Evolutionary conservation across 148 eudicot species (phyloP).

Genomic region (Rhododendron molle): DNA sequence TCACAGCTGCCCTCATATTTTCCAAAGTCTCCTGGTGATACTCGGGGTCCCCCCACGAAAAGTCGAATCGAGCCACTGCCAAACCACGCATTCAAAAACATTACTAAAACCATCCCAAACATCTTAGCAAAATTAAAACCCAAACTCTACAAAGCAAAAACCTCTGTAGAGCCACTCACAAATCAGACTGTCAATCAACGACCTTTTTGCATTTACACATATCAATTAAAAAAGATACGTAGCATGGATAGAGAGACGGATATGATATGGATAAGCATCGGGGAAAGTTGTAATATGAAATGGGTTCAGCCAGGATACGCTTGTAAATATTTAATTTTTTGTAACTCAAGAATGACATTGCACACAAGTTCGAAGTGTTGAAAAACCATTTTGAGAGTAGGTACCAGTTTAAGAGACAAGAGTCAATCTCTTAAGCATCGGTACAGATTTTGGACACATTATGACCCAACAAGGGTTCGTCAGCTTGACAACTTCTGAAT

Average conservation of each 20-base stretch:
- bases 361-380: background rate
- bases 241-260: background rate
- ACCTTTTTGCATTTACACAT: background rate
- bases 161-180: background rate
- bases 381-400: background rate
- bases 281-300: background rate
- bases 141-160: background rate
- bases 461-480: background rate
- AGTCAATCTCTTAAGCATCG: background rate
- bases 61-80: constrained; percentile 92
- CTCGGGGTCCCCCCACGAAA: constrained; percentile 83
- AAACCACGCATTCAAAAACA: constrained; percentile 2
- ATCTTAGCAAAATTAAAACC: constrained; percentile 1
- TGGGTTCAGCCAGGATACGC: background rate
- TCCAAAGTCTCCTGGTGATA: constrained; percentile 85
- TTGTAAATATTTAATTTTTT: background rate
- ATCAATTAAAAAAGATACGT: background rate
- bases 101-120: background rate
- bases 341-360: background rate
- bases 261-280: background rate
- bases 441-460: background rate
- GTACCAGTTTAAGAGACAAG: background rate
- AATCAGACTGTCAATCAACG: background rate
- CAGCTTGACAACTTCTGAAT: background rate
- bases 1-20: constrained; percentile 79